Evolutionary conservation across 2,329 filamentous ascomycete genomes (phyloP), one percentile per base, ranked within the genome.

Genomic region (Claviceps monticola): DNA sequence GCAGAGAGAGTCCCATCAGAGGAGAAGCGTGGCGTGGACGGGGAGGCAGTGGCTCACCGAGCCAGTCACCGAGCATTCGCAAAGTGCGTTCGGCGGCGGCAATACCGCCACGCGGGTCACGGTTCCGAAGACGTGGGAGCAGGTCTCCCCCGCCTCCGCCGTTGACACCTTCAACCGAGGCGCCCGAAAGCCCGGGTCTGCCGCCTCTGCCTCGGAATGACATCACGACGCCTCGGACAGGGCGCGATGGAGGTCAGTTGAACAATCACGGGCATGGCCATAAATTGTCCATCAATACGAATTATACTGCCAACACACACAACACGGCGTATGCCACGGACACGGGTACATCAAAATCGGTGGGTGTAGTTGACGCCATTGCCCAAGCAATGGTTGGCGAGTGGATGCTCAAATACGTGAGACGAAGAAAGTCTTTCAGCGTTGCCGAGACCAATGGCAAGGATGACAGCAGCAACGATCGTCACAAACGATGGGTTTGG

Each of bases 401-500:
- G 62, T 93, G 88, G 86, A 91, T 94, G 86, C 90, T 84, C 73
- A 94, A 94, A 67, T 93, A 94, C 61, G 85, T 91, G 37, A 79
- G 87, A 49, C 79, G 87, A 64, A 81, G 91, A 57, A 96, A 90
- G 69, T 94, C 91, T 0, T 97, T 98, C 64, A 88, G 88, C 19
- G 81, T 91, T 50, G 71, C 78, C 3, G 86, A 90, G 45, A 75
- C 72, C 23, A 80, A 75, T 54, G 76, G 77, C 38, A 80, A 80
- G 56, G 82, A 89, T 61, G 80, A 86, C 56, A 84, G 75, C 56
- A 82, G 86, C 67, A 82, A 80, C 56, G 83, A 85, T 57, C 85
- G 93, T 34, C 93, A 98, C 66, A 96, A 90, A 71, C 79, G 93
- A 66, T 98, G 93, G 93, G 93, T 98, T 2, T 98, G 93, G 93